Evolutionary conservation across 2,329 filamentous ascomycete species (phyloP).

Genomic region (Anisogramma anomala): DNA sequence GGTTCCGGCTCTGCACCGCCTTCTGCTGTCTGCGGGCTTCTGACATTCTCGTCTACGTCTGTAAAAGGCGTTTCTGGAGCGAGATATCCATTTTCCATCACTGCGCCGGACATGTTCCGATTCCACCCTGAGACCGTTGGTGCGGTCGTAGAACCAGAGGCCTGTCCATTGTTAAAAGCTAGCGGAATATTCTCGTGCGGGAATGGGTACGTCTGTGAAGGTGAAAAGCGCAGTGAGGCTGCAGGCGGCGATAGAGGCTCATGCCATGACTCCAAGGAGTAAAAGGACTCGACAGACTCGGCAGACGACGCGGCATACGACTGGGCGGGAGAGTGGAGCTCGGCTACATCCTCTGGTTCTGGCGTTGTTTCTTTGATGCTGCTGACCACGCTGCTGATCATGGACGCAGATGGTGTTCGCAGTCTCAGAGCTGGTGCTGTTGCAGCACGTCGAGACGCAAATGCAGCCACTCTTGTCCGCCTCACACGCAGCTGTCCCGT

Average conservation of each 20-base stretch:
- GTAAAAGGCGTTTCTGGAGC: conserved; percentile 10
- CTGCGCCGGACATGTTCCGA: conserved; percentile 19
- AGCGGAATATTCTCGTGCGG: conserved; percentile 29
- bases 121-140: conserved; percentile 23
- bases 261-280: conserved; percentile 42
- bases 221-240: conserved; percentile 33
- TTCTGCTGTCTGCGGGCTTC: neutral
- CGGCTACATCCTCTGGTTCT: conserved; percentile 16
- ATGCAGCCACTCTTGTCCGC: conserved; percentile 11
- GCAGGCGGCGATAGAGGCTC: conserved; percentile 32
- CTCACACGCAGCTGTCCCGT: conserved; percentile 13
- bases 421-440: conserved; percentile 10
- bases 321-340: conserved; percentile 30
- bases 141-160: conserved; percentile 25
- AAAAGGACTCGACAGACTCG: conserved; percentile 41
- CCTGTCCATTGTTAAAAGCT: conserved; percentile 22
- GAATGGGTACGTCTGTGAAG: conserved; percentile 26
- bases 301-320: conserved; percentile 33
- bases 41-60: neutral
- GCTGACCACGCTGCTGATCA: conserved; percentile 27
- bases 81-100: conserved; percentile 5
- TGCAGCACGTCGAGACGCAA: conserved; percentile 14
- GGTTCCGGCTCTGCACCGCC: neutral
- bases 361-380: conserved; percentile 21
- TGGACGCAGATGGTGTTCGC: conserved; percentile 24